Evolutionary conservation across 1,284 basidiomycete genomes (phyloP).

Genomic region (Microbotryum intermedium): DNA sequence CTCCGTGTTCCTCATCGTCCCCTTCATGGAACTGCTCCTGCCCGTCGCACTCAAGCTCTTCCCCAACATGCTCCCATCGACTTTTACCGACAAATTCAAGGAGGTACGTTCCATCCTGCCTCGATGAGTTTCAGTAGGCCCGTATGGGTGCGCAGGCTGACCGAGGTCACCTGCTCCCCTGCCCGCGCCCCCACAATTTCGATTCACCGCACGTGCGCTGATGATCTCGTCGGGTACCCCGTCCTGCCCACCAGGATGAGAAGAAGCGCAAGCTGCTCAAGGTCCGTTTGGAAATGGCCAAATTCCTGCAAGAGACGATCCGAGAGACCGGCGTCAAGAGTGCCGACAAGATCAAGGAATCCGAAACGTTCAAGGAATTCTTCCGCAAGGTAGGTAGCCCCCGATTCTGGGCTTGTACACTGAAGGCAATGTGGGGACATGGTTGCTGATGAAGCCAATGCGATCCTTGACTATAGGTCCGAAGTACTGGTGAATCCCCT

Average conservation of each 20-base stretch:
- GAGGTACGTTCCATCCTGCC: slow-evolving; percentile 46
- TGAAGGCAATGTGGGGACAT: background rate
- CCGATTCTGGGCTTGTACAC: no score
- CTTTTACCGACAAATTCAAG: slow-evolving; percentile 89
- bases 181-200: background rate
- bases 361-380: slow-evolving; percentile 96
- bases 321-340: slow-evolving; percentile 83
- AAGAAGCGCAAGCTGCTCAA: slow-evolving; percentile 92
- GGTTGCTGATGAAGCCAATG: no score
- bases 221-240: background rate
- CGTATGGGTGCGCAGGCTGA: background rate
- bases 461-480: slow-evolving; percentile 50
- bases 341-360: slow-evolving; percentile 74
- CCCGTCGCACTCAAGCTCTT: slow-evolving; percentile 95
- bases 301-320: slow-evolving; percentile 96
- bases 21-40: slow-evolving; percentile 97
- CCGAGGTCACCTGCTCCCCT: background rate
- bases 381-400: slow-evolving; percentile 78
- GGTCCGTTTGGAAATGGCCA: slow-evolving; percentile 95
- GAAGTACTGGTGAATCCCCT: slow-evolving; percentile 88
- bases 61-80: slow-evolving; percentile 97
- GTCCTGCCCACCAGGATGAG: slow-evolving; percentile 59
- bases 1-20: slow-evolving; percentile 87
- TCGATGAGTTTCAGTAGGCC: background rate
- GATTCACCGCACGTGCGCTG: background rate